phyloP scores from a whole-genome alignment of 257 asterid genomes.

The Ilex aquifolium region DNA sequence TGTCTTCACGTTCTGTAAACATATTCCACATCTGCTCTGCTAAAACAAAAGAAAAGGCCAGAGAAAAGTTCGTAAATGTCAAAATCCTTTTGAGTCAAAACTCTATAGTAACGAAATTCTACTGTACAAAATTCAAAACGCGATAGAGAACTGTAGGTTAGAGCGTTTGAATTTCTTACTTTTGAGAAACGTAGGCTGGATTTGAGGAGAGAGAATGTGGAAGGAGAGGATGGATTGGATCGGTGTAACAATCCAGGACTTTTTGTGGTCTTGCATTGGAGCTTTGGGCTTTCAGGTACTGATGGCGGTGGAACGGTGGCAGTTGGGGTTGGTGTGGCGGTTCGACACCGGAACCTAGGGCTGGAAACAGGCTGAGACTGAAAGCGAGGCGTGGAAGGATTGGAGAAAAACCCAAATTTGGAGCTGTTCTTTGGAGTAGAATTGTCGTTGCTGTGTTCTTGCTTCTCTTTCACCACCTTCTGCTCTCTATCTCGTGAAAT shows the following conservation, averaged over 20 bases:
- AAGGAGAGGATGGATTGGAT: conserved; percentile 78
- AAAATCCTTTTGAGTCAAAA: not conserved
- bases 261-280: conserved; percentile 43
- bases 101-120: too few relatives aligned
- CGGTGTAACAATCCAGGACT: conserved; percentile 29
- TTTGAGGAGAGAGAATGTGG: conserved; percentile 76
- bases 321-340: conserved; percentile 18
- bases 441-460: conserved; percentile 11
- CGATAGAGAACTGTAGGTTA: too few relatives aligned
- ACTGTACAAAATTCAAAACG: too few relatives aligned
- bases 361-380: conserved; percentile 19
- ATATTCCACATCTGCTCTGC: conserved; percentile 85
- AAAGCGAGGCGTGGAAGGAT: conserved; percentile 62
- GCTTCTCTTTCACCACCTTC: conserved; percentile 8
- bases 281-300: conserved; percentile 31
- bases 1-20: conserved; percentile 68
- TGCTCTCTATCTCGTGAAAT: conserved; percentile 47
- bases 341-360: conserved; percentile 36
- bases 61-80: not conserved
- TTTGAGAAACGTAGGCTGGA: conserved; percentile 71
- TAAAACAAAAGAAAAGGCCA: not conserved
- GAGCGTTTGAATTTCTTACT: conserved; percentile 31
- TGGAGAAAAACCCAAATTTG: conserved; percentile 33
- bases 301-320: not conserved
- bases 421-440: conserved; percentile 34